phyloP scores from a whole-genome alignment of 352 stramenopile genomes.

The Globisporangium apiculatum region DNA sequence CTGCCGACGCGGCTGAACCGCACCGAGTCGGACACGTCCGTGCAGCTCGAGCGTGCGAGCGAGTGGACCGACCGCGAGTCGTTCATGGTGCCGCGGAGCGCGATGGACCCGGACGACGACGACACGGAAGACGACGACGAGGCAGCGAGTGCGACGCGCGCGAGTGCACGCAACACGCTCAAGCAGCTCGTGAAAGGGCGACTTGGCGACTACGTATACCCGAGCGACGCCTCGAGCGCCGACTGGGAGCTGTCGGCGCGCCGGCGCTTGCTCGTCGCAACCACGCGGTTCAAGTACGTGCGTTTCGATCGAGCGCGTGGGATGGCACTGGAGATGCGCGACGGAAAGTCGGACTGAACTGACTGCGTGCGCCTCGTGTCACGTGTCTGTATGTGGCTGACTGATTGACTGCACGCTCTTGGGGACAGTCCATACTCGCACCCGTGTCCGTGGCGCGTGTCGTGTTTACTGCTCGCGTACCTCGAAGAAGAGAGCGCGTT shows the following conservation, averaged over 20 bases:
- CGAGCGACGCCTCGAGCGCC: slow-evolving; percentile 42
- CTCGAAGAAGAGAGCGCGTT: slow-evolving; percentile 75
- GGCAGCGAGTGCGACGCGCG: background rate
- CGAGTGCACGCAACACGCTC: slow-evolving; percentile 27
- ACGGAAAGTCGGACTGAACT: background rate
- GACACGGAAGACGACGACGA: slow-evolving; percentile 7
- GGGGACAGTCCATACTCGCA: slow-evolving; percentile 55
- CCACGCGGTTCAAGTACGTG: slow-evolving; percentile 63
- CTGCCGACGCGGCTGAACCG: slow-evolving; percentile 9
- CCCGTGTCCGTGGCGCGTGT: slow-evolving; percentile 62
- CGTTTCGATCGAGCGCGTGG: too few relatives aligned
- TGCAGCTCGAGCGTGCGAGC: slow-evolving; percentile 32
- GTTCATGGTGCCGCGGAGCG: slow-evolving; percentile 18
- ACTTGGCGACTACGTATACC: slow-evolving; percentile 60
- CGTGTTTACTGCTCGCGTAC: slow-evolving; percentile 62
- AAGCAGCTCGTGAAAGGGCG: slow-evolving; percentile 55
- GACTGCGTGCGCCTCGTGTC: too few relatives aligned
- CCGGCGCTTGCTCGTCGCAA: slow-evolving; percentile 59
- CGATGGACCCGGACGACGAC: slow-evolving; percentile 21
- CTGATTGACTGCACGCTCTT: background rate
- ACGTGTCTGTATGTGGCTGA: too few relatives aligned
- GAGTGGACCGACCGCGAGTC: slow-evolving; percentile 24
- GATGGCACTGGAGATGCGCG: too few relatives aligned
- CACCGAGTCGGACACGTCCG: slow-evolving; percentile 33
- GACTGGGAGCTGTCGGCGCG: slow-evolving; percentile 55